Evolutionary conservation across 108 stramenopile genomes (phyloP).

Genomic region (Pseudonitzschia multistriata): DNA sequence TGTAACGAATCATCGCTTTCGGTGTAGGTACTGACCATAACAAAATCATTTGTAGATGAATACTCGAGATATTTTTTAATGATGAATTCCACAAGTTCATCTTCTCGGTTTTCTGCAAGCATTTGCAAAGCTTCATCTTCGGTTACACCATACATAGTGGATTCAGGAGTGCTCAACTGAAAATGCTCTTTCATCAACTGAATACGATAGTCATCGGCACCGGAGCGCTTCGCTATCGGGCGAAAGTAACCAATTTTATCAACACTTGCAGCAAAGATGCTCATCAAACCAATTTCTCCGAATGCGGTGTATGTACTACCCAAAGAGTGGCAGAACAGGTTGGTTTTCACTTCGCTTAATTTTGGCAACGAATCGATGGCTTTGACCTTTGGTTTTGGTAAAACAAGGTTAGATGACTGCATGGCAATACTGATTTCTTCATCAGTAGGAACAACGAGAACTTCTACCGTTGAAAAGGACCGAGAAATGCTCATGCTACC

Average conservation of each 20-base stretch:
- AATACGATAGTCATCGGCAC: background rate
- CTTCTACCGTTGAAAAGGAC: conserved; percentile 11
- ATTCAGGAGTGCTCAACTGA: background rate
- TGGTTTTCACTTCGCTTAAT: background rate
- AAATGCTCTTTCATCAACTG: conserved; percentile 3
- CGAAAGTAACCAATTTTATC: conserved; percentile 3
- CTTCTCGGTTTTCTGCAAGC: background rate
- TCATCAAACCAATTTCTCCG: conserved; percentile 1
- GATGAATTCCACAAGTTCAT: background rate
- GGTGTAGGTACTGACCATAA: conserved; percentile 6
- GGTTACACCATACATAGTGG: background rate
- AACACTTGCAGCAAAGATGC: background rate
- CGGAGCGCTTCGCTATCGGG: background rate
- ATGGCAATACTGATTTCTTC: conserved; percentile 55
- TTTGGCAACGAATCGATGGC: background rate
- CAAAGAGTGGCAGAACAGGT: background rate
- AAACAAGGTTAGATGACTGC: conserved; percentile 8
- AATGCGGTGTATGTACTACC: background rate
- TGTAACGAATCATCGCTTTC: background rate
- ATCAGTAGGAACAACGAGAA: conserved; percentile 47
- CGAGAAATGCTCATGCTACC: conserved; percentile 18
- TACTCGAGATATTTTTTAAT: conserved; percentile 6
- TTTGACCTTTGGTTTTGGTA: background rate
- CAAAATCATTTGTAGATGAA: background rate
- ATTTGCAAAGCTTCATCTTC: conserved; percentile 1